These are phyloP conservation scores for Piper longum DNA, from an alignment of 164 flowering plant species.

Conservation along the genomic window DNA sequence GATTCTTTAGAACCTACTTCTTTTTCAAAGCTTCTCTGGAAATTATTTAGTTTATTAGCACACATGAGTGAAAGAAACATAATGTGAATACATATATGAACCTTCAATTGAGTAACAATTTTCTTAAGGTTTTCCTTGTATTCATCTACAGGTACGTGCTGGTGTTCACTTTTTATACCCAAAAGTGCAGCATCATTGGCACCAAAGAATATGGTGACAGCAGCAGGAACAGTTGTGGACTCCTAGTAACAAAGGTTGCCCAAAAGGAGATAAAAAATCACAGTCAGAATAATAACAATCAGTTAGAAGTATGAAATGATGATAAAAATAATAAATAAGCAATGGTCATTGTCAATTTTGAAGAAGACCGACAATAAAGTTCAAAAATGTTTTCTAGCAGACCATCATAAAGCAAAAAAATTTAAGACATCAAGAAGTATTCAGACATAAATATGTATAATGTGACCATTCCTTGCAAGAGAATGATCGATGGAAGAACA, in stretches of 20 bases:
- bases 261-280: background rate
- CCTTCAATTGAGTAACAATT: constrained; percentile 51
- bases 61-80: no score
- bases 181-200: constrained; percentile 76
- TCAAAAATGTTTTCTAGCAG: background rate
- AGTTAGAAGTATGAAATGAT: no score
- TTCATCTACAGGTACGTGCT: constrained; percentile 64
- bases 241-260: constrained; percentile 14
- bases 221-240: constrained; percentile 31
- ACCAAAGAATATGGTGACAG: constrained; percentile 72
- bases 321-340: background rate
- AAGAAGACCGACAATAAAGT: background rate
- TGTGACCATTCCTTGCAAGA: no score
- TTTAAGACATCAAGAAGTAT: background rate
- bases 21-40: no score
- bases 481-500: no score
- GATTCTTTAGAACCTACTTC: no score
- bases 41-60: no score
- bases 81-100: background rate
- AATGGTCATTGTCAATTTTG: background rate
- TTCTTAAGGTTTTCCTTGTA: constrained; percentile 52
- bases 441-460: no score
- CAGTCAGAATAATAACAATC: background rate
- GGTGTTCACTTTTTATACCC: constrained; percentile 45
- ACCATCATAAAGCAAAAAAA: background rate